phyloP scores from a whole-genome alignment of 257 asterid genomes.

The Ocimum tenuiflorum region DNA sequence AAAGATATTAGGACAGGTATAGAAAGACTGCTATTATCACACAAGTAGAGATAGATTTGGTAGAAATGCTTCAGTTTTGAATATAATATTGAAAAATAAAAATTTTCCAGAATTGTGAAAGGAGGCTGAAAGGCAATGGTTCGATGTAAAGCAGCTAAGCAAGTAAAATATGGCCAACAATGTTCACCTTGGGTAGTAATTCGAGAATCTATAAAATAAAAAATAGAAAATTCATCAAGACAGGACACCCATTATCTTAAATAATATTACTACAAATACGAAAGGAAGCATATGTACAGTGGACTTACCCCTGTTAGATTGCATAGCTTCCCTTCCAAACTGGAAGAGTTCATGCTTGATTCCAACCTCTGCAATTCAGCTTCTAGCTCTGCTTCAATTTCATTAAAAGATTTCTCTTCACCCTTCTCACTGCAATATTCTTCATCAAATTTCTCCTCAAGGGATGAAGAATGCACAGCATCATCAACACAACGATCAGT shows the following conservation, averaged over 20 bases:
- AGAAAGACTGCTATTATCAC: too few relatives aligned
- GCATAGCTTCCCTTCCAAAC: slow-evolving; percentile 39
- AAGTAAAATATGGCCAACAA: too few relatives aligned
- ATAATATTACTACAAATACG: background rate
- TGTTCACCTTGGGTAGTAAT: background rate
- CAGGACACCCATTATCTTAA: background rate
- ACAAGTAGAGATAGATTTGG: background rate
- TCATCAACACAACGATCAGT: slow-evolving; percentile 25
- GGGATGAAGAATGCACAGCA: slow-evolving; percentile 25
- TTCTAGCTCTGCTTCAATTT: slow-evolving; percentile 95
- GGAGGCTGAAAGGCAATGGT: background rate
- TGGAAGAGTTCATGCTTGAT: slow-evolving; percentile 47
- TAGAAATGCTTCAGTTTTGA: background rate
- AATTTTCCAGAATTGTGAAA: background rate
- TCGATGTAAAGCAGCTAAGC: background rate
- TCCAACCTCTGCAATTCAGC: slow-evolving; percentile 86
- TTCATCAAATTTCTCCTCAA: slow-evolving; percentile 27
- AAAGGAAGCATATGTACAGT: background rate
- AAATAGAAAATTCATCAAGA: background rate
- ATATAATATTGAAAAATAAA: background rate
- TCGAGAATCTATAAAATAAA: background rate
- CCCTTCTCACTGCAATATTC: slow-evolving; percentile 30
- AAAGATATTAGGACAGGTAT: background rate
- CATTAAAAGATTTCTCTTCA: slow-evolving; percentile 60
- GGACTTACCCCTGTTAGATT: slow-evolving; percentile 46